These are phyloP conservation scores for Dactylis glomerata DNA, from an alignment of 176 grass and related monocot species.

Conservation along the genomic window DNA sequence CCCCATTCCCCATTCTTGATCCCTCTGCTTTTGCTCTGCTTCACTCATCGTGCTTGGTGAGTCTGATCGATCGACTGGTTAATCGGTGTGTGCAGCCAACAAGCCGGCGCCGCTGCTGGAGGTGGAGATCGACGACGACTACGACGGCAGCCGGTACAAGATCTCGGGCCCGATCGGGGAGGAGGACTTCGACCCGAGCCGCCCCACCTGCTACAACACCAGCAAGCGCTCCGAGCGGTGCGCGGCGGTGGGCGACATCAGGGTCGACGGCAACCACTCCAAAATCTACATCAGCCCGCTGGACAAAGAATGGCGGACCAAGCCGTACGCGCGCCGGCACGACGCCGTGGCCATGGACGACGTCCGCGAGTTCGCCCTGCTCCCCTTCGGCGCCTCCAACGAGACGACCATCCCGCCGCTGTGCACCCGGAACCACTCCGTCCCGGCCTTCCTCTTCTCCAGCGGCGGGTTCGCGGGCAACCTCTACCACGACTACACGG, in stretches of 20 bases:
- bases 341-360: slow-evolving; percentile 67
- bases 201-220: slow-evolving; percentile 43
- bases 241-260: slow-evolving; percentile 57
- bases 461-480: slow-evolving; percentile 82
- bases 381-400: slow-evolving; percentile 44
- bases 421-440: slow-evolving; percentile 66
- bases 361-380: slow-evolving; percentile 60
- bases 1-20: not conserved
- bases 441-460: slow-evolving; percentile 81
- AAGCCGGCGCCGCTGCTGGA: slow-evolving; percentile 31
- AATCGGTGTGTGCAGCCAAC: slow-evolving; percentile 18
- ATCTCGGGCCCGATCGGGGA: slow-evolving; percentile 34
- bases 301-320: slow-evolving; percentile 52
- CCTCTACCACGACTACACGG: slow-evolving; percentile 89
- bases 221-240: slow-evolving; percentile 55
- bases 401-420: slow-evolving; percentile 35
- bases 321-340: slow-evolving; percentile 72
- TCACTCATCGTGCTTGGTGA: not conserved
- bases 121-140: slow-evolving; percentile 52
- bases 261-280: slow-evolving; percentile 58
- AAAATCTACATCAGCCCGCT: slow-evolving; percentile 60
- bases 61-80: too few relatives aligned
- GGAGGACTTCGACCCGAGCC: slow-evolving; percentile 40
- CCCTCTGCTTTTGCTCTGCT: not conserved
- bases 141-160: slow-evolving; percentile 49